These are phyloP conservation scores for Zarea fungicola DNA, from an alignment of 2,329 filamentous ascomycete species.

Conservation along the genomic window DNA sequence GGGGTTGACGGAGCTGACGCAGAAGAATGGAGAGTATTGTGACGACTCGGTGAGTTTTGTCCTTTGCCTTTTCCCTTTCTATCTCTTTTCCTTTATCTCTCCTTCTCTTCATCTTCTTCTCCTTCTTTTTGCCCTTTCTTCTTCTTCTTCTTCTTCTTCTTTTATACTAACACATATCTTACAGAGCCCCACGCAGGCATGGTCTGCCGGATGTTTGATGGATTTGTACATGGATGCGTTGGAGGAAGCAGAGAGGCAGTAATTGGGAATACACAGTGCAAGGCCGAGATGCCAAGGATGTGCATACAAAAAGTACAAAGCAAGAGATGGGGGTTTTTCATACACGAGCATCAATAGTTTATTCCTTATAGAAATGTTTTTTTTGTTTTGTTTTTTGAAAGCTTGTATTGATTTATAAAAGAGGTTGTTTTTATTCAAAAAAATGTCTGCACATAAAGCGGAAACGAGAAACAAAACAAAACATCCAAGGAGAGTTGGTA, in stretches of 20 bases:
- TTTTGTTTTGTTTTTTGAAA: background rate
- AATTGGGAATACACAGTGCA: background rate
- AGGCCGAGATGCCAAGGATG: no score
- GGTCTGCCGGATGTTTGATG: constrained; percentile 91
- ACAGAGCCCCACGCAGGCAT: constrained; percentile 89
- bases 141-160: background rate
- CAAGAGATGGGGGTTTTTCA: no score
- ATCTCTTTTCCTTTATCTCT: no score
- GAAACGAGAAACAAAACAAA: constrained; percentile 1
- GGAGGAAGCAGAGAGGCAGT: constrained; percentile 36
- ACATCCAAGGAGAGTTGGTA: background rate
- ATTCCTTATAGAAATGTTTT: background rate
- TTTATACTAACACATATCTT: background rate
- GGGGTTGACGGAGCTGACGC: constrained; percentile 86
- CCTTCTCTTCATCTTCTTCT: no score
- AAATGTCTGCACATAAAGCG: no score
- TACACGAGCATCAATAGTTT: background rate
- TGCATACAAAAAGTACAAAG: no score
- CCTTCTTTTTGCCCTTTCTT: no score
- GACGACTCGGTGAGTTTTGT: constrained; percentile 73
- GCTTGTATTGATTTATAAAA: no score
- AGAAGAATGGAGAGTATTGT: constrained; percentile 80
- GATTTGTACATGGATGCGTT: constrained; percentile 92
- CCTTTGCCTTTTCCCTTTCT: background rate
- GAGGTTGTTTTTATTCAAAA: constrained; percentile 5